A percentile compares a stretch with the other conserved stretches of the same genome.
These are phyloP conservation scores for Teratosphaeria pseudoeucalypti DNA, from an alignment of 2,329 filamentous ascomycete species.

Conservation along the genomic window DNA sequence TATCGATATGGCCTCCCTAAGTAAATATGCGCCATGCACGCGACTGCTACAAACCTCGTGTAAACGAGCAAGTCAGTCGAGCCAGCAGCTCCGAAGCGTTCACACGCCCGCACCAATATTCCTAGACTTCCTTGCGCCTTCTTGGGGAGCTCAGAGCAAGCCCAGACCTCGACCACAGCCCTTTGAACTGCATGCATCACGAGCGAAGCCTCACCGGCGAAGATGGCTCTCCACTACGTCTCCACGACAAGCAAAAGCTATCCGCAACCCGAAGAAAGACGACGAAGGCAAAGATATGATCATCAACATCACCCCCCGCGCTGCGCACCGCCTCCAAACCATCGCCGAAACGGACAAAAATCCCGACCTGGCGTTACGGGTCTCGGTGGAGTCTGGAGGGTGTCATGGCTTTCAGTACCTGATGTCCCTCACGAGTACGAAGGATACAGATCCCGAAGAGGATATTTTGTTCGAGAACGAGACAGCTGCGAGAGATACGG, in stretches of 20 bases:
- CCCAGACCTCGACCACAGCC: background rate
- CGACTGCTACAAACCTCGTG: background rate
- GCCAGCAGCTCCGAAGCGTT: conserved; percentile 5
- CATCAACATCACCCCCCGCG: conserved; percentile 74
- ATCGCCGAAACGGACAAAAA: conserved; percentile 49
- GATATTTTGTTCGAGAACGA: conserved; percentile 78
- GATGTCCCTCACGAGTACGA: conserved; percentile 64
- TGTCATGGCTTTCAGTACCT: conserved; percentile 98
- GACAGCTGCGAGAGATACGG: conserved; percentile 12
- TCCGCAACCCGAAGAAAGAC: conserved; percentile 64
- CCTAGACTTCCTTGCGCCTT: conserved; percentile 26
- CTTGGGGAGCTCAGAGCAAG: conserved; percentile 10
- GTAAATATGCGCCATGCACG: background rate
- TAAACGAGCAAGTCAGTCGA: background rate
- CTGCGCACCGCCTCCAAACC: conserved; percentile 61
- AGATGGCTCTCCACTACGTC: conserved; percentile 10
- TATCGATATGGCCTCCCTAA: background rate
- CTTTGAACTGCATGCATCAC: background rate
- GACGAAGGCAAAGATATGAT: conserved; percentile 77
- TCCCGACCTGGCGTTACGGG: conserved; percentile 73
- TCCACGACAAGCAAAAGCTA: conserved; percentile 23
- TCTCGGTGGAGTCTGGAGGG: conserved; percentile 84
- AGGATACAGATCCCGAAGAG: conserved; percentile 56
- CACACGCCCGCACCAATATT: conserved; percentile 20
- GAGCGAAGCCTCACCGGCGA: background rate